phyloP scores from a whole-genome alignment of 495 filamentous ascomycete genomes.

The Penicillium egyptiacum region DNA sequence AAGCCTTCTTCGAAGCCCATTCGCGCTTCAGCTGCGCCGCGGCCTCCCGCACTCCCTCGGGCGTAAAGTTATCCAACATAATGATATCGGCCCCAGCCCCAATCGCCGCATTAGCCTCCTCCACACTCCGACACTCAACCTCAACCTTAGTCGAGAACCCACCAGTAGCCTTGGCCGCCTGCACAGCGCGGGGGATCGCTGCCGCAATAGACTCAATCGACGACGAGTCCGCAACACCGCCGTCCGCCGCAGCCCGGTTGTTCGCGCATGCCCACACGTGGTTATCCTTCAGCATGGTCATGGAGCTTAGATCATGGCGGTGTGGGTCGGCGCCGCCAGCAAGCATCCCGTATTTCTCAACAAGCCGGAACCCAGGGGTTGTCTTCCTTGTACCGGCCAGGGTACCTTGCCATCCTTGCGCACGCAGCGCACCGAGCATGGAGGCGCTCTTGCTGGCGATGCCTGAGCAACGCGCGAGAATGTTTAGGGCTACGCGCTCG shows the following conservation, averaged over 20 bases:
- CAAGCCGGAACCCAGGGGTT: constrained; percentile 90
- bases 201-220: constrained; percentile 45
- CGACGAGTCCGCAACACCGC: constrained; percentile 9
- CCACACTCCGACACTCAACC: constrained; percentile 87
- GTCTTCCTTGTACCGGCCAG: constrained; percentile 96
- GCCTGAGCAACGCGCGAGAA: constrained; percentile 86
- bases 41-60: constrained; percentile 69
- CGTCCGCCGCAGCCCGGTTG: constrained; percentile 34
- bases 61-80: constrained; percentile 94
- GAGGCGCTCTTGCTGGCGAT: constrained; percentile 69
- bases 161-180: constrained; percentile 76
- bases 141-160: constrained; percentile 94
- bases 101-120: constrained; percentile 88
- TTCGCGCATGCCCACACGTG: constrained; percentile 83
- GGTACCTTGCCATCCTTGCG: constrained; percentile 72
- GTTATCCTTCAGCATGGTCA: constrained; percentile 99
- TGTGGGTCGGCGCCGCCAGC: constrained; percentile 90
- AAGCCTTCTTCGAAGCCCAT: constrained; percentile 64
- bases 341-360: constrained; percentile 97
- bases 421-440: constrained; percentile 53
- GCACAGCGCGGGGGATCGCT: constrained; percentile 79
- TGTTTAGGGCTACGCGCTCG: constrained; percentile 90
- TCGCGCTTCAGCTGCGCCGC: constrained; percentile 70
- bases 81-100: constrained; percentile 88
- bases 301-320: constrained; percentile 84